Base-by-base conservation (phyloP, 805 yeast genomes). In the Saturnispora dispora region DNA sequence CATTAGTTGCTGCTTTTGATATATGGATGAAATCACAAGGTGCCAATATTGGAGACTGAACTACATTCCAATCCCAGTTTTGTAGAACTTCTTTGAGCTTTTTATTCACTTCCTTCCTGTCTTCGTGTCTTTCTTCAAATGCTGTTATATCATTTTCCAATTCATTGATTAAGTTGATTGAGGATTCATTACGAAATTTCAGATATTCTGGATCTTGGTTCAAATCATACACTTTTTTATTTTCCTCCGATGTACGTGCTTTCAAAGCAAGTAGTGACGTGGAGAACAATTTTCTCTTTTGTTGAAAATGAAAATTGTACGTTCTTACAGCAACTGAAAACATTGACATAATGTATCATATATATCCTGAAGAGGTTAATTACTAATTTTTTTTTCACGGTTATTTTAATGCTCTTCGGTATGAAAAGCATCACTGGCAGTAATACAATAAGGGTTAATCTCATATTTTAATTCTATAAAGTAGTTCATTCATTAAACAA, bases 1-100 rank as follows among this genome's bases (percentile, higher is more conserved):
- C 30, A 11, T 28, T 35, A n/a, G 20, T 18, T 4, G 3, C 7
- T 2, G 27, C 7, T 27, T 53, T 52, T 2, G 32, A 8, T n/a
- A 55, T 42, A 43, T 53, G 58, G 5, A 55, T 49, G 3, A 37
- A 35, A 15, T 53, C 53, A 37, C 23, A 18, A 6, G 41, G 15
- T 20, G 41, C 20, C 8, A 17, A 17, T 11, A 55, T 9, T 2
- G 58, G 58, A 9, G 53, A 45, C 32, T 51, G 42, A 5, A 46
- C 10, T 20, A 55, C 11, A 20, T 50, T 28, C 39, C 50, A 47
- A 7, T 52, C 52, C 48, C 53, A 48, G 23, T 51, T 9, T 17
- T 30, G 27, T 2, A 55, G 6, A 17, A 49, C 40, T 3, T 41
- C 46, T 9, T 33, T 33, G 18, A 55, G 51, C 13, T 44, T 37